These are phyloP conservation scores for Sabuloglossum arenarium DNA, from an alignment of 495 filamentous ascomycete species.

Conservation along the genomic window DNA sequence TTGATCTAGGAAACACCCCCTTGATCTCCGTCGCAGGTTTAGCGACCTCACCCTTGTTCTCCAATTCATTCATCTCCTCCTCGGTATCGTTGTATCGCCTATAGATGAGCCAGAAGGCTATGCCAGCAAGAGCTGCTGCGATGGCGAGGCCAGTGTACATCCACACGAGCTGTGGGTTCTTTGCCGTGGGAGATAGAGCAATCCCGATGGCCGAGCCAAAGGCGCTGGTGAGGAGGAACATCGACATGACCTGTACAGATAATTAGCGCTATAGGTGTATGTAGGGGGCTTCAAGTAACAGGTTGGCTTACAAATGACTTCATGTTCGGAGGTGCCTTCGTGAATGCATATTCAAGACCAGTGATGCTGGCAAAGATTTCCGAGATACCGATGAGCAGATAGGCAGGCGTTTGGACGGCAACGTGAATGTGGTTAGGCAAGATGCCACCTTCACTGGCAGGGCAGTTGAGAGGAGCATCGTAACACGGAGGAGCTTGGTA, in stretches of 20 bases:
- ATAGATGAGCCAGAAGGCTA: background rate
- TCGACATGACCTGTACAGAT: slow-evolving; percentile 24
- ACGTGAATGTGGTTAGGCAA: slow-evolving; percentile 18
- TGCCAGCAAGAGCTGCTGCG: background rate
- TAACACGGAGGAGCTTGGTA: slow-evolving; percentile 36
- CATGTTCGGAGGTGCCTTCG: slow-evolving; percentile 47
- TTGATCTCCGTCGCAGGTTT: background rate
- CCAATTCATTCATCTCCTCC: slow-evolving; percentile 2
- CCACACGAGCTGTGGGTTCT: slow-evolving; percentile 35
- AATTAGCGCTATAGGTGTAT: background rate
- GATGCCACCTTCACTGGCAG: slow-evolving; percentile 11
- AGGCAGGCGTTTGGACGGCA: slow-evolving; percentile 19
- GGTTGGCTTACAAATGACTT: slow-evolving; percentile 26
- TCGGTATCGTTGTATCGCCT: background rate
- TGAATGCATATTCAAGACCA: slow-evolving; percentile 51
- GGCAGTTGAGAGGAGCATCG: slow-evolving; percentile 27
- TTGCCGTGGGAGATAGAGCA: slow-evolving; percentile 30
- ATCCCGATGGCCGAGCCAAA: slow-evolving; percentile 30
- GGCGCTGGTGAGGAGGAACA: slow-evolving; percentile 38
- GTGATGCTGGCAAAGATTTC: slow-evolving; percentile 53
- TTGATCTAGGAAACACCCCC: background rate
- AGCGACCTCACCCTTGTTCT: background rate
- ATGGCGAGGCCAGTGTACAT: slow-evolving; percentile 19
- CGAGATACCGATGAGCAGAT: slow-evolving; percentile 38
- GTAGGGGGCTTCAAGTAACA: background rate